Evolutionary conservation across 805 yeast genomes (phyloP).

Genomic region (Suhomyces sp.): DNA sequence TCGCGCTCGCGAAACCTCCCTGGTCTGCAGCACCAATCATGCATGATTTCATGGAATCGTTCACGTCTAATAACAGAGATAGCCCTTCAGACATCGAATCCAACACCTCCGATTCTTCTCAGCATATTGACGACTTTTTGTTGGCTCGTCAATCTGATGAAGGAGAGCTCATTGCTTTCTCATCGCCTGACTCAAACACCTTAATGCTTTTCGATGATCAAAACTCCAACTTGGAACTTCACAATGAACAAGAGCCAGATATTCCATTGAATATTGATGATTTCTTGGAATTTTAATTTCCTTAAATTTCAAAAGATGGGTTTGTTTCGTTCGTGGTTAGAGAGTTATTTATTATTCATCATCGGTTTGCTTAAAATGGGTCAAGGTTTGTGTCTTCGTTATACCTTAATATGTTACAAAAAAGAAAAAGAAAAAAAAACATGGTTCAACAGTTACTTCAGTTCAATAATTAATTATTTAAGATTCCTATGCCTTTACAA

Average conservation of each 20-base stretch:
- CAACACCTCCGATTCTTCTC: conserved; percentile 1
- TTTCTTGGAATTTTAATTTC: conserved; percentile 25
- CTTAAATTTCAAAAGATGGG: neutral
- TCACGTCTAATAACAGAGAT: conserved; percentile 7
- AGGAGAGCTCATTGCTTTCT: neutral
- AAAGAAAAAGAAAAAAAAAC: conserved; percentile 1
- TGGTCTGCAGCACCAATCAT: conserved; percentile 44
- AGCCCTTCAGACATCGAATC: conserved; percentile 3
- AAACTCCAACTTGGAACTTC: neutral
- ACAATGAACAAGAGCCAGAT: conserved; percentile 10
- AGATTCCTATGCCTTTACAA: neutral
- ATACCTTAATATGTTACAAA: neutral
- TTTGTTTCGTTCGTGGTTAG: conserved; percentile 13
- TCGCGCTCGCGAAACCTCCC: conserved; percentile 3
- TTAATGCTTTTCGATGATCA: conserved; percentile 2
- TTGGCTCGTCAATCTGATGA: conserved; percentile 9
- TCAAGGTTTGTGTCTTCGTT: neutral
- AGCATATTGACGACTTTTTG: conserved; percentile 12
- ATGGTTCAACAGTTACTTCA: neutral
- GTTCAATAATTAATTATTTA: neutral
- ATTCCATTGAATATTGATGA: conserved; percentile 27
- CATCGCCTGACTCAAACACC: conserved; percentile 1
- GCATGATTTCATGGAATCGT: conserved; percentile 25
- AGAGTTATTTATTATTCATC: conserved; percentile 6
- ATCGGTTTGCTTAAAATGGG: conserved; percentile 2